Percentiles rank a stretch among this genome's conserved stretches.
Evolutionary conservation across 106 monocot genomes (phyloP).

Genomic region (Hemerocallis citrina): DNA sequence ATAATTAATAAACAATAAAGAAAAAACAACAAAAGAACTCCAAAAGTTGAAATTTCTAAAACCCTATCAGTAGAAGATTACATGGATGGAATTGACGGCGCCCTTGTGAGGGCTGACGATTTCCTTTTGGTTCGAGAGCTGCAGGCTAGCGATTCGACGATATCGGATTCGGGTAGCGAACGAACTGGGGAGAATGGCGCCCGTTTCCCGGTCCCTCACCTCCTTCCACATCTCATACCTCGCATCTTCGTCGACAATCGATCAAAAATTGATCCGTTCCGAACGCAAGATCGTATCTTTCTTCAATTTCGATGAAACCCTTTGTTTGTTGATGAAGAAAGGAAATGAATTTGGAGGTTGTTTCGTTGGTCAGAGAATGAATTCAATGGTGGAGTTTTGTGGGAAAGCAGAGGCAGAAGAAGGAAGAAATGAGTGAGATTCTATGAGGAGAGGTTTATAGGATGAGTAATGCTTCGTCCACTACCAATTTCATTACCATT

Average conservation of each 20-base stretch:
- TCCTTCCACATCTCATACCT: conserved; percentile 76
- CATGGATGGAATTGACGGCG: conserved; percentile 83
- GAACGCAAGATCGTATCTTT: too few relatives aligned
- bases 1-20: not conserved
- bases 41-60: not conserved
- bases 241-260: conserved; percentile 45
- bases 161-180: conserved; percentile 50
- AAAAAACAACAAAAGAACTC: not conserved
- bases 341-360: too few relatives aligned
- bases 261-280: too few relatives aligned
- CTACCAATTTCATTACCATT: too few relatives aligned
- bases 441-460: too few relatives aligned
- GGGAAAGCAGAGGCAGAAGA: too few relatives aligned
- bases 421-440: too few relatives aligned
- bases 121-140: conserved; percentile 85
- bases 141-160: conserved; percentile 41
- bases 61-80: conserved; percentile 7
- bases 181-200: conserved; percentile 32
- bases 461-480: too few relatives aligned
- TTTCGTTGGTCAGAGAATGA: too few relatives aligned
- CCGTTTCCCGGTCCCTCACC: conserved; percentile 69
- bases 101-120: conserved; percentile 70
- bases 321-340: too few relatives aligned
- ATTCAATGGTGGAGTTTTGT: too few relatives aligned
- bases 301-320: too few relatives aligned